phyloP scores from a whole-genome alignment of 805 yeast species.

The Clavispora phyllophila region DNA sequence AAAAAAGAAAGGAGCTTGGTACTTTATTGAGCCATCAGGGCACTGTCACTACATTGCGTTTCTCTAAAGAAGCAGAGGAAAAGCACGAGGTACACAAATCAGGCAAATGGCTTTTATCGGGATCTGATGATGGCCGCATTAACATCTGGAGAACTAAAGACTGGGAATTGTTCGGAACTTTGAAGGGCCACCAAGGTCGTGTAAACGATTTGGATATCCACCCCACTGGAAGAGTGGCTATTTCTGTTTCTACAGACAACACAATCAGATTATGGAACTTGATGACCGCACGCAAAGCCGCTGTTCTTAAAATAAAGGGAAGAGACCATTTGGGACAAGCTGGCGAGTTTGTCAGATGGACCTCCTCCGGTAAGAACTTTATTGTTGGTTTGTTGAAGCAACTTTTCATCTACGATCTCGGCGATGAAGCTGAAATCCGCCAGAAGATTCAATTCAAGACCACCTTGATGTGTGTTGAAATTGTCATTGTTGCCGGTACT shows the following conservation, averaged over 20 bases:
- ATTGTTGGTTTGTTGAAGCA: conserved; percentile 69
- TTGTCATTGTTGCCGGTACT: conserved; percentile 38
- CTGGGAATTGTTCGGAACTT: conserved; percentile 86
- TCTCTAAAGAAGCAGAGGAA: conserved; percentile 47
- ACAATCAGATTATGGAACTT: conserved; percentile 89
- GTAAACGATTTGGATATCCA: conserved; percentile 85
- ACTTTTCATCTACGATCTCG: conserved; percentile 60
- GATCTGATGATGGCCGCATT: conserved; percentile 85
- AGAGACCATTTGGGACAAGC: conserved; percentile 62
- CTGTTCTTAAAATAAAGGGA: conserved; percentile 66
- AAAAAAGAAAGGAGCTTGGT: conserved; percentile 90
- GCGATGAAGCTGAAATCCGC: conserved; percentile 50
- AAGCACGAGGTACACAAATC: conserved; percentile 27
- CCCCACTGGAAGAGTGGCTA: conserved; percentile 84
- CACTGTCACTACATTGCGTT: conserved; percentile 70
- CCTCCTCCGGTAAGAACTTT: conserved; percentile 61
- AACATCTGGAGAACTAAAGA: conserved; percentile 94
- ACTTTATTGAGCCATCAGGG: conserved; percentile 87
- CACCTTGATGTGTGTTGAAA: conserved; percentile 66
- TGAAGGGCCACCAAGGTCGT: conserved; percentile 85
- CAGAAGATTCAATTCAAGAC: conserved; percentile 47
- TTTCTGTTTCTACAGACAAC: conserved; percentile 81
- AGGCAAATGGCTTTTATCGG: conserved; percentile 90
- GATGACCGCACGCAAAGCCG: conserved; percentile 95
- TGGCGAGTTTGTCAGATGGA: conserved; percentile 66